Evolutionary conservation across 2,329 filamentous ascomycete genomes (phyloP), one percentile per base, ranked within the genome.

Genomic region (Fusarium sp.): DNA sequence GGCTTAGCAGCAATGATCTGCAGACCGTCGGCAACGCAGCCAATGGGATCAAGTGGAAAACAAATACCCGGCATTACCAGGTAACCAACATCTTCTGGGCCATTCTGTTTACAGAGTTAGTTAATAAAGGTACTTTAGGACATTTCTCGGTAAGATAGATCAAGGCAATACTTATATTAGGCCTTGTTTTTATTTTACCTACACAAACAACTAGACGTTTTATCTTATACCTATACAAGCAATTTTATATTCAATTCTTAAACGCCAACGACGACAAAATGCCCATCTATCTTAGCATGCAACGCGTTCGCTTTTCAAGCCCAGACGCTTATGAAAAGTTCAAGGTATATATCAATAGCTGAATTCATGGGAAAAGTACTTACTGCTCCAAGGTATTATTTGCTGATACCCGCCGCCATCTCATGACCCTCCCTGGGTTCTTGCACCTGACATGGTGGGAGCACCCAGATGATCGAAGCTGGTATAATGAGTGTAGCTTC

Each of bases 401-500:
- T 37, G 60, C 64, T 26, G 60, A 73, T 42, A 73, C 71, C 1
- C 54, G 52, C 10, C 53, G 49, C 7, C 62, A 72, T 18, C 61
- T 70, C 37, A 74, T 74, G 59, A 67, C 61, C 0, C 66, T 67
- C 13, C 59, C 58, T 3, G 54, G 59, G 1, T 64, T 63, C 38
- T 33, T 70, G 14, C 69, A 72, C 40, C 56, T 70, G 7, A 72
- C 56, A 2, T 71, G 65, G 64, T 73, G 56, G 68, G 64, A 71
- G 52, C 65, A 64, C 23, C 71, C 69, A 2, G 65, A 73, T 14
- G 62, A 67, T 18, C 53, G 45, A 37, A 56, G 48, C 27, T 73
- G 68, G 55, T 71, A 71, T 17, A 73, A 73, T 5, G 67, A 73
- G 11, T 73, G 65, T 30, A 73, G 64, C 37, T 70, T 73, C 17